Base-by-base conservation (phyloP, 73 alveolate species). In the Urostyla sp. region DNA sequence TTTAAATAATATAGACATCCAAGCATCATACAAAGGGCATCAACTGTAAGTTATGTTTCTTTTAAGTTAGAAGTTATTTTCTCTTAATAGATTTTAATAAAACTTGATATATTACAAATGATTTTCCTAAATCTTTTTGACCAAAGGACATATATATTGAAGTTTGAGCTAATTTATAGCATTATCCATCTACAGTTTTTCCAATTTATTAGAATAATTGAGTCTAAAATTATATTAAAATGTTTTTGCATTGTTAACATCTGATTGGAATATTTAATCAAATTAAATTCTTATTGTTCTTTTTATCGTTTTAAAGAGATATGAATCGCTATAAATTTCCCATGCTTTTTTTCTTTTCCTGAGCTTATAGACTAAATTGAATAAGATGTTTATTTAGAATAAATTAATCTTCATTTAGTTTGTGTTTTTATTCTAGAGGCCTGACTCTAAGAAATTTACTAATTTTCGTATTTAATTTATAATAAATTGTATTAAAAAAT, bases 391-490 rank as follows among this genome's bases (percentile, higher is more conserved):
- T 40, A 40, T 37, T 32, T 13, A 32, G 8, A n/a, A n/a, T n/a
- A 53, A 15, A 69, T 16, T 69, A 69, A 54, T 69, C 83, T 69
- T 69, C 72, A 34, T 69, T 69, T 7, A 69, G 69, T 34, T 69
- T 69, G 49, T 69, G 83, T 45, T 69, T 69, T 27, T 21, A 24
- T 27, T 69, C 83, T 69, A 69, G 30, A 30, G 83, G 83, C 48
- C 83, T 69, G 48, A 69, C 4, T 46, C 83, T 45, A 8, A 69
- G 69, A 31, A 48, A 27, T 24, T 55, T 69, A 30, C 30, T 30
- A 1, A 69, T 28, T 20, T 53, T 69, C n/a, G 49, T 32, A 8
- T 4, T 40, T 11, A 40, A 11, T 40, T 58, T n/a, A n/a, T n/a
- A n/a, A n/a, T n/a, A n/a, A n/a, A n/a, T n/a, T n/a, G n/a, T n/a